Base-by-base conservation (phyloP, 495 filamentous ascomycete species). In the Tuber umbilicatum region DNA sequence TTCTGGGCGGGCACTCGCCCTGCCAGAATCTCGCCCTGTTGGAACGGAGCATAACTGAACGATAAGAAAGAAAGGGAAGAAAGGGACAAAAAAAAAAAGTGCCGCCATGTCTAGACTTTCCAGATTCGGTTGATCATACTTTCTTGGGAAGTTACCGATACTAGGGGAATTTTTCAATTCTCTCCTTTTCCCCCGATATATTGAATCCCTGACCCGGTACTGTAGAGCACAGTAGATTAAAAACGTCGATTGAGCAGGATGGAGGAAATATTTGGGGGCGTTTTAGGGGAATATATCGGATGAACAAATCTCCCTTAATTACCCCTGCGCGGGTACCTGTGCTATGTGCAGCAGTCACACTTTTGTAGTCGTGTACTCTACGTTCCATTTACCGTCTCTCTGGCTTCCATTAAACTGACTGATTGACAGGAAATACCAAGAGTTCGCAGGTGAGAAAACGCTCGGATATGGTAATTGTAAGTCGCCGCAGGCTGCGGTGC, bases 241-340 rank as follows among this genome's bases (percentile, higher is more conserved):
- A 64, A 64, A 16, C 55, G 55, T 64, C 27, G 35, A 64, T 64
- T 35, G 55, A 64, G 55, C 27, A 16, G 6, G 55, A 64, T 35
- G 55, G 31, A 35, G 55, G 12, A 31, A 14, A 60, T 7, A 60
- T 60, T 60, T 60, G 50, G 50, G 7, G 50, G 50, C 50, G 50
- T 60, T 60, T 60, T 60, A 60, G 50, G 50, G 55, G 55, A 64
- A 64, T 64, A 64, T 64, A 64, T 64, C 55, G 55, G 55, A 64
- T 64, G 55, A 64, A 64, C 55, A 64, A 64, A 64, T 64, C 55
- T 64, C 55, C 55, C 55, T 27, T 27, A 64, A 35, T 64, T 64
- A 16, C 27, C 31, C 27, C 27, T 35, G 55, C 27, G 55, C 27
- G 14, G 31, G 31, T 27, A 23, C 27, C 55, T 27, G 14, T 64